Conservation (phyloP, 257 asterid genomes). For the Ilex asprella region DNA sequence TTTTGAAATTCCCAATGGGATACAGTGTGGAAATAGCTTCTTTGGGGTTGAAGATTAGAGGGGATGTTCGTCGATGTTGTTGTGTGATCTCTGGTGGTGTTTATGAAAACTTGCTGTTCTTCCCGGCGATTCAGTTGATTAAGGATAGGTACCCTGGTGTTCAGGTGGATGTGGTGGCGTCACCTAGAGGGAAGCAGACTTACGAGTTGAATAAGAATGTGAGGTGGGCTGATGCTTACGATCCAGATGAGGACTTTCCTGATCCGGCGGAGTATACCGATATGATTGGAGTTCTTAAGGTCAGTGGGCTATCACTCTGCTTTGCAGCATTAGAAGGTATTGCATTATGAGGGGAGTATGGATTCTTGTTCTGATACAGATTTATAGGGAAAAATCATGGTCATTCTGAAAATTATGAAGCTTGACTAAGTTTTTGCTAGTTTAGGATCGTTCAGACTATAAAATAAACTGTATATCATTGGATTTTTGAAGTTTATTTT, state of each 20-base stretch:
- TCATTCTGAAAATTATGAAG: too few species aligned
- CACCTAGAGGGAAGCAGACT: constrained; percentile 67
- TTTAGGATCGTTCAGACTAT: too few species aligned
- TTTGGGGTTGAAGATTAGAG: constrained; percentile 55
- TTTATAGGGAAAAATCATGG: too few species aligned
- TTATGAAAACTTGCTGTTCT: constrained; percentile 69
- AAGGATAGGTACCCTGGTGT: constrained; percentile 89
- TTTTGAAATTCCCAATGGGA: constrained; percentile 75
- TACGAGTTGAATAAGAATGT: constrained; percentile 82
- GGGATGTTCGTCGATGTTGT: constrained; percentile 84
- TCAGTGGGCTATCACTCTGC: constrained; percentile 1
- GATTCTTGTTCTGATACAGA: too few species aligned
- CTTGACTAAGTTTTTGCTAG: too few species aligned
- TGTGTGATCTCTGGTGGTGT: constrained; percentile 79
- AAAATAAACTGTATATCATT: too few species aligned
- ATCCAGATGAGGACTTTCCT: constrained; percentile 61
- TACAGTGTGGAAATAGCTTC: constrained; percentile 73
- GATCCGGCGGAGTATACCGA: constrained; percentile 68
- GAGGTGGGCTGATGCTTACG: constrained; percentile 65
- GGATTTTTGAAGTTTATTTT: too few species aligned
- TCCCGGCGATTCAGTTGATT: constrained; percentile 76
- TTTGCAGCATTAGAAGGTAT: too few species aligned
- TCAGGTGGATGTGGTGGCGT: constrained; percentile 53
- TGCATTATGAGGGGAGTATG: too few species aligned
- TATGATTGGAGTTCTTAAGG: constrained; percentile 75